These are phyloP conservation scores for Cryptococcus amylolentus DNA, from an alignment of 1,284 basidiomycete genomes.

Conservation along the genomic window DNA sequence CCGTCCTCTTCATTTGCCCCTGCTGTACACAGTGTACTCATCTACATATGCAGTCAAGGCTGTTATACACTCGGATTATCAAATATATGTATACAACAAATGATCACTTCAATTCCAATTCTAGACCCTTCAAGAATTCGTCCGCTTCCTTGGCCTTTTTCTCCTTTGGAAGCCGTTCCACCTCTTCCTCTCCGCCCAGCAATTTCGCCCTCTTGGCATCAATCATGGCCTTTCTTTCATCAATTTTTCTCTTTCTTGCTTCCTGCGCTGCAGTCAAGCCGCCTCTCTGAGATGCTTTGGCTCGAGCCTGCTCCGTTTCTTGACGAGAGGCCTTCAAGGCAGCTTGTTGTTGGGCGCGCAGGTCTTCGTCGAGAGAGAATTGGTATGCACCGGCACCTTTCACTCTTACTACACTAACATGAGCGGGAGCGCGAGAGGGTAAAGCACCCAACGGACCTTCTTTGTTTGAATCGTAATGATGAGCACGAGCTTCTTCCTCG, in stretches of 20 bases:
- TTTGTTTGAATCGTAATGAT: constrained; percentile 74
- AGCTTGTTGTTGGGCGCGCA: constrained; percentile 71
- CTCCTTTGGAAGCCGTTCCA: constrained; percentile 28
- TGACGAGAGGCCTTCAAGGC: constrained; percentile 62
- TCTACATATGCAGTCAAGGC: no score
- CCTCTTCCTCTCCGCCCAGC: constrained; percentile 38
- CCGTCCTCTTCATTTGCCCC: no score
- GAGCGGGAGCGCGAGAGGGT: not conserved
- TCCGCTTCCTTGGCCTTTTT: constrained; percentile 35
- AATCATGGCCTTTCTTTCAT: constrained; percentile 69
- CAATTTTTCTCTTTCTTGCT: constrained; percentile 73
- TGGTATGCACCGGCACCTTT: constrained; percentile 86
- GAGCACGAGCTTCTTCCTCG: constrained; percentile 62
- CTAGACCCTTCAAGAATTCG: constrained; percentile 31
- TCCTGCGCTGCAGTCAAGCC: constrained; percentile 56
- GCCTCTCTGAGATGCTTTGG: constrained; percentile 42
- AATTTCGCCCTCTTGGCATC: constrained; percentile 75
- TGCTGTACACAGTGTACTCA: no score
- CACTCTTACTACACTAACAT: constrained; percentile 55
- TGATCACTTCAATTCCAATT: constrained; percentile 21
- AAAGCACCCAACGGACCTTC: constrained; percentile 57
- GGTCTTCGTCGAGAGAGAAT: constrained; percentile 77
- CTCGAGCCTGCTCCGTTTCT: constrained; percentile 67
- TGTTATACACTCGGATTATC: not conserved
- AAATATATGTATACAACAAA: not conserved